These are phyloP conservation scores for Claviceps pazoutovae DNA, from an alignment of 2,329 filamentous ascomycete species.

Conservation along the genomic window DNA sequence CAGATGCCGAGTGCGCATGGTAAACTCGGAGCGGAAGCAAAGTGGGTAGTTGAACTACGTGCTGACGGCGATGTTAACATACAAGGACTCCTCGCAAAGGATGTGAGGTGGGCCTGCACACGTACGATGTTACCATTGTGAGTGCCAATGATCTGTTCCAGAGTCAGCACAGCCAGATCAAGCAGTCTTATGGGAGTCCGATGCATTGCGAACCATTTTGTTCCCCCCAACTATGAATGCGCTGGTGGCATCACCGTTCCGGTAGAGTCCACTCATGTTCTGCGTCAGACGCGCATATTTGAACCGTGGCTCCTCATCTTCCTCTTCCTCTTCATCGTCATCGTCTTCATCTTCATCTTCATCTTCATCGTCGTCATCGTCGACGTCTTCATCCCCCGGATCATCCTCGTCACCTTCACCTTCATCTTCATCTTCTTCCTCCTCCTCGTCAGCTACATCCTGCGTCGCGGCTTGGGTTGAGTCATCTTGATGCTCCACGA, in stretches of 20 bases:
- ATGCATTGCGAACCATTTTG: constrained; percentile 62
- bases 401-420: constrained; percentile 36
- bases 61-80: constrained; percentile 31
- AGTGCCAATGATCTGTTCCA: constrained; percentile 68
- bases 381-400: constrained; percentile 11
- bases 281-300: constrained; percentile 85
- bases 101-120: constrained; percentile 6
- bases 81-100: not conserved
- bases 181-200: constrained; percentile 7
- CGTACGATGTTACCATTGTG: constrained; percentile 93
- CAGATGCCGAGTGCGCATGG: constrained; percentile 81
- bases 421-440: constrained; percentile 28
- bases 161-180: constrained; percentile 6
- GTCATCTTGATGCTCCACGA: not conserved
- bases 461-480: not conserved
- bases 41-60: constrained; percentile 71
- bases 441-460: constrained; percentile 11
- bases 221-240: constrained; percentile 81
- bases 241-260: constrained; percentile 90
- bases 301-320: constrained; percentile 85
- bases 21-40: constrained; percentile 76
- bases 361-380: constrained; percentile 22
- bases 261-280: constrained; percentile 67
- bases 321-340: constrained; percentile 56
- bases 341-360: constrained; percentile 30